Conservation (phyloP, 164 flowering plant species). For the Aristolochia fimbriata region DNA sequence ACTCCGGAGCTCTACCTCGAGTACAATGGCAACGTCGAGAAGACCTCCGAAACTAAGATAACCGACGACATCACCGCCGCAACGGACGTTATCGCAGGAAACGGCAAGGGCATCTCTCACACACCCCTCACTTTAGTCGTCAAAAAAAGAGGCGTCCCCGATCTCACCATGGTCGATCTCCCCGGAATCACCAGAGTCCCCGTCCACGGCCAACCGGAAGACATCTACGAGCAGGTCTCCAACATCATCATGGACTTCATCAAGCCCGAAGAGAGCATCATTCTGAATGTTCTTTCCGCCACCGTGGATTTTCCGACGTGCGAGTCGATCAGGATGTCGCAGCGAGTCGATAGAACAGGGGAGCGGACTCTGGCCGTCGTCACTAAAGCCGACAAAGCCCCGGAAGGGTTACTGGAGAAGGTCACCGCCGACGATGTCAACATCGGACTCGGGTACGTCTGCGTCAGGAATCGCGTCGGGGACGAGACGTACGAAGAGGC, state of each 20-base stretch:
- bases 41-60: constrained; percentile 17
- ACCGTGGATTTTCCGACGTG: constrained; percentile 42
- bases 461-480: constrained; percentile 37
- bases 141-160: constrained; percentile 22
- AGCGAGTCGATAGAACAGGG: constrained; percentile 31
- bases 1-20: constrained; percentile 8
- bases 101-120: constrained; percentile 27
- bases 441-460: constrained; percentile 35
- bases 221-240: constrained; percentile 36
- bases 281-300: constrained; percentile 36
- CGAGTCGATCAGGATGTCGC: constrained; percentile 48
- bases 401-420: constrained; percentile 23
- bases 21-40: constrained; percentile 13
- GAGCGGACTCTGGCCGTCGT: constrained; percentile 39
- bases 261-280: constrained; percentile 32
- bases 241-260: constrained; percentile 34
- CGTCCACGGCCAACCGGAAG: constrained; percentile 40
- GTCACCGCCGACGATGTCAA: constrained; percentile 31
- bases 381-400: constrained; percentile 31
- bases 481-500: constrained; percentile 36
- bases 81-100: constrained; percentile 31
- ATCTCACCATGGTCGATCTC: constrained; percentile 27
- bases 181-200: constrained; percentile 43
- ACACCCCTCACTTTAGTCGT: constrained; percentile 26
- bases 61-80: constrained; percentile 19